phyloP scores from a whole-genome alignment of 306 rosid genomes.

The Malus domestica region DNA sequence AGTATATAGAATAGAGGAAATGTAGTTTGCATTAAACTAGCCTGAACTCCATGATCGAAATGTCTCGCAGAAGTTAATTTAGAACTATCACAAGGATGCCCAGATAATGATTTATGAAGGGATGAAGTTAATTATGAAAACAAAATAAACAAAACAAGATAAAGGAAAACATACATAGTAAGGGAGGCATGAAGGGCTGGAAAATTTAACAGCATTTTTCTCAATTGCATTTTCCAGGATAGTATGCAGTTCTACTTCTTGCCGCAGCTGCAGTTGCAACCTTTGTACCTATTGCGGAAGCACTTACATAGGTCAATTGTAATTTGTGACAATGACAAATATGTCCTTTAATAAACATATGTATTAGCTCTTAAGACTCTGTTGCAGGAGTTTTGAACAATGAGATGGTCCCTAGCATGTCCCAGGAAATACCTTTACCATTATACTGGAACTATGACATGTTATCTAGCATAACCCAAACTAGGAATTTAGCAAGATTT shows the following conservation, averaged over 20 bases:
- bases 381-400: neutral
- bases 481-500: neutral
- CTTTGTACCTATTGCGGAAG: constrained; percentile 35
- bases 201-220: constrained; percentile 27
- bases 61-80: neutral
- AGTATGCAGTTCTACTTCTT: constrained; percentile 55
- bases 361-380: neutral
- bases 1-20: neutral
- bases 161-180: constrained; percentile 35
- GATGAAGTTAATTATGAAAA: neutral
- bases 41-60: neutral
- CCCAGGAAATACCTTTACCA: neutral
- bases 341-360: neutral
- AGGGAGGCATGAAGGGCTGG: constrained; percentile 38
- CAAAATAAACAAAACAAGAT: neutral
- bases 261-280: constrained; percentile 38
- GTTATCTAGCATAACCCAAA: neutral
- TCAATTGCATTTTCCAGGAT: constrained; percentile 45
- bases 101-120: neutral
- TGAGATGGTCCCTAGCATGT: neutral
- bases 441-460: neutral
- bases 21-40: neutral
- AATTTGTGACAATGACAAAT: neutral
- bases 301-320: constrained; percentile 18
- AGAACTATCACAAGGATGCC: neutral